phyloP scores from a whole-genome alignment of 2,329 filamentous ascomycete species.

The Scedosporium minutisporum region DNA sequence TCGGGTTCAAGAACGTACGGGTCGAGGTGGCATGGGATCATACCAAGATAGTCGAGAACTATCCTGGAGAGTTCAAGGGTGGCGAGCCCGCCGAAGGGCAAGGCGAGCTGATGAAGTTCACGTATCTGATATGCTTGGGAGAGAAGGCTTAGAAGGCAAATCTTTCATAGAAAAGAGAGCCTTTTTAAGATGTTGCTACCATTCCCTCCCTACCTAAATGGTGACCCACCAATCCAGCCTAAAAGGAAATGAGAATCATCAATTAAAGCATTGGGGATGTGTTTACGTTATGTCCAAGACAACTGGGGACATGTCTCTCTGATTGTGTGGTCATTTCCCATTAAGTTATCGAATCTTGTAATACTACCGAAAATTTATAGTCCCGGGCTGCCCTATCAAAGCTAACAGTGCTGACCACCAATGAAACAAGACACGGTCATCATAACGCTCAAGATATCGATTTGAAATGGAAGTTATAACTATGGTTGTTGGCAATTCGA shows the following conservation, averaged over 20 bases:
- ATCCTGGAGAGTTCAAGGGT: constrained; percentile 28
- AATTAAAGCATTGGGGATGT: neutral
- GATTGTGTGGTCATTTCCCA: too few species aligned
- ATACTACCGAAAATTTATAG: too few species aligned
- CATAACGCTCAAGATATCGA: neutral
- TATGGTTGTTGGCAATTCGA: neutral
- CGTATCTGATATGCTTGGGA: constrained; percentile 27
- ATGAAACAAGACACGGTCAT: too few species aligned
- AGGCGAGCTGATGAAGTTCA: constrained; percentile 23
- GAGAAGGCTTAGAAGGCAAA: constrained; percentile 13
- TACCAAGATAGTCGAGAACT: constrained; percentile 38
- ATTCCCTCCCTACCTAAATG: too few species aligned
- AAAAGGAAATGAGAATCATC: neutral
- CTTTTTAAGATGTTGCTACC: too few species aligned
- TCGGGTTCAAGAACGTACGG: constrained; percentile 26
- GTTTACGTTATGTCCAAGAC: neutral
- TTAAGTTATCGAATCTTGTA: too few species aligned
- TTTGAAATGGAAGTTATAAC: neutral
- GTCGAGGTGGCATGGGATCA: constrained; percentile 39
- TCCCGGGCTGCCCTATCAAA: too few species aligned
- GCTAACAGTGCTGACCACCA: too few species aligned
- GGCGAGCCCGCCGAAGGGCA: constrained; percentile 18
- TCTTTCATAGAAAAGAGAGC: too few species aligned
- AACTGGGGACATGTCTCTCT: too few species aligned
- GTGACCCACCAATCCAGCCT: neutral